These are phyloP conservation scores for Chalara sp. DNA, from an alignment of 2,329 filamentous ascomycete genomes.

Conservation along the genomic window DNA sequence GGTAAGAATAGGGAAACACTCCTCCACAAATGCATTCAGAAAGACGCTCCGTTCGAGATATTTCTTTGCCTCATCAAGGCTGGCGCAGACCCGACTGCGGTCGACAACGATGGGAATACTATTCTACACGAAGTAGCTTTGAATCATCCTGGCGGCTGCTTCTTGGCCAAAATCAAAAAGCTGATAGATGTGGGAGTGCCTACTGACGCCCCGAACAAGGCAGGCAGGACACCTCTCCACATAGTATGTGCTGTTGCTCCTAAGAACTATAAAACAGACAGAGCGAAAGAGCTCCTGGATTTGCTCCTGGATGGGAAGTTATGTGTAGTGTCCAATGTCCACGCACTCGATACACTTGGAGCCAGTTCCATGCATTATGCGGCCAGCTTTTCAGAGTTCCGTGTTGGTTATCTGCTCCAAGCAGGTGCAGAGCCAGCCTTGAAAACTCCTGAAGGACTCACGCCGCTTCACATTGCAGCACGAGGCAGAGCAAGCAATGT, in stretches of 20 bases:
- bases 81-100: slow-evolving; percentile 4
- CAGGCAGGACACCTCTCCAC: slow-evolving; percentile 4
- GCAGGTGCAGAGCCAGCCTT: slow-evolving; percentile 5
- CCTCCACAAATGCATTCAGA: slow-evolving; percentile 5
- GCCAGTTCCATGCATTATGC: slow-evolving; percentile 11
- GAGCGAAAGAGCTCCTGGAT: background rate
- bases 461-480: slow-evolving; percentile 11
- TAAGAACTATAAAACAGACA: background rate
- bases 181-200: background rate
- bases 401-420: slow-evolving; percentile 2
- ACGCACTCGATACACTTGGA: slow-evolving; percentile 5
- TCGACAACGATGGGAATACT: slow-evolving; percentile 4
- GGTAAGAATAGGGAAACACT: slow-evolving; percentile 1
- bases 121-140: slow-evolving; percentile 4
- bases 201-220: background rate
- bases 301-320: background rate
- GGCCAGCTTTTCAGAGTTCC: slow-evolving; percentile 2
- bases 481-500: slow-evolving; percentile 6
- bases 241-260: background rate
- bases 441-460: slow-evolving; percentile 3
- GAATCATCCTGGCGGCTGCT: background rate
- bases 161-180: background rate
- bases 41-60: background rate
- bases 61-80: slow-evolving; percentile 4
- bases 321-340: background rate